These are phyloP conservation scores for Tuctoria greenei DNA, from an alignment of 176 grass and related monocot genomes.

Conservation along the genomic window DNA sequence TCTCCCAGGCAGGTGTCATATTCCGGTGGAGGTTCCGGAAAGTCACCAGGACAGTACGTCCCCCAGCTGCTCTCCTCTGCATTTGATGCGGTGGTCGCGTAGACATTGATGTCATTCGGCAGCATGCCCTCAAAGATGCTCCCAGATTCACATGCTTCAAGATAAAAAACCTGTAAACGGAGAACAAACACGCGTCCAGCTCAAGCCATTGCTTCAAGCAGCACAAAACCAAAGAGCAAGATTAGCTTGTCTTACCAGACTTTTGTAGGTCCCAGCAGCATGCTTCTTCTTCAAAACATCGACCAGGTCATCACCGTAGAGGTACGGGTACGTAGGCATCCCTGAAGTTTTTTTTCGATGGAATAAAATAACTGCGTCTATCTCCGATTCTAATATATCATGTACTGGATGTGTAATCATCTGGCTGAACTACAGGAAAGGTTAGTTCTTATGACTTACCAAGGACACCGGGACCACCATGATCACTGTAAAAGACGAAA, in stretches of 20 bases:
- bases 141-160: conserved; percentile 98
- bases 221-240: conserved; percentile 27
- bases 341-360: conserved; percentile 48
- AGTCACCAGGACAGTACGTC: conserved; percentile 84
- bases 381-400: conserved; percentile 11
- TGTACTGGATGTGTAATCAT: conserved; percentile 2
- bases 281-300: conserved; percentile 84
- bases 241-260: conserved; percentile 63
- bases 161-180: conserved; percentile 80
- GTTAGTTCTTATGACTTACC: conserved; percentile 57
- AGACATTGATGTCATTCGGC: conserved; percentile 74
- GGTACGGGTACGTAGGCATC: conserved; percentile 94
- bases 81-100: conserved; percentile 93
- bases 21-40: conserved; percentile 61
- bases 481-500: conserved; percentile 93
- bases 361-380: conserved; percentile 12
- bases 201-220: conserved; percentile 34
- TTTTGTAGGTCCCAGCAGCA: conserved; percentile 89
- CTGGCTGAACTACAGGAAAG: conserved; percentile 9
- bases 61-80: conserved; percentile 96
- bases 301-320: conserved; percentile 84
- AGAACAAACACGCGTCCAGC: background rate
- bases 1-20: conserved; percentile 94
- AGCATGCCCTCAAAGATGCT: conserved; percentile 95
- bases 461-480: conserved; percentile 90